A percentile compares a stretch with the other conserved stretches of the same genome.
Evolutionary conservation across 352 stramenopile genomes (phyloP).

Genomic region (Lagenidium sp.): DNA sequence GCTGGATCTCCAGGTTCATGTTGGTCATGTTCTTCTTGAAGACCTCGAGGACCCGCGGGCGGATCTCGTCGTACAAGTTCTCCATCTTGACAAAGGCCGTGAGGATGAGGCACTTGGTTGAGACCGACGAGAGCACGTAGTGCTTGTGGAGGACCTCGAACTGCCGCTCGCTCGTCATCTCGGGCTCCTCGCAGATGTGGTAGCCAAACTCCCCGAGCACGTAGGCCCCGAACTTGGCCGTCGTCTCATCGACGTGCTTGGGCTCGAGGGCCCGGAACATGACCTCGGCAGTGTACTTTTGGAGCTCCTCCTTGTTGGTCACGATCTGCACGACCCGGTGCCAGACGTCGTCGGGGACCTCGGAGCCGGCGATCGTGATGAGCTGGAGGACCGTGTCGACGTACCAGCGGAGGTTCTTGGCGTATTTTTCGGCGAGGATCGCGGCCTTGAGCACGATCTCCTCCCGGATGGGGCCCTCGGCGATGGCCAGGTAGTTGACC

Average conservation of each 20-base stretch:
- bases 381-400: constrained; percentile 98
- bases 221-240: constrained; percentile 93
- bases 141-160: constrained; percentile 97
- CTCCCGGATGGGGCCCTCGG: constrained; percentile 89
- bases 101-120: constrained; percentile 91
- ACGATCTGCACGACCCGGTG: constrained; percentile 99
- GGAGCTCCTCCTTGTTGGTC: constrained; percentile 95
- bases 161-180: constrained; percentile 90
- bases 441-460: constrained; percentile 99
- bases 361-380: constrained; percentile 90
- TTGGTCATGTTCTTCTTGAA: constrained; percentile 92
- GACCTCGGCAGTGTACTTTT: constrained; percentile 32
- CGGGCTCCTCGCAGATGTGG: constrained; percentile 81
- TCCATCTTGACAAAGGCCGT: constrained; percentile 96
- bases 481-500: constrained; percentile 90
- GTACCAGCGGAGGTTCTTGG: constrained; percentile 93
- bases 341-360: constrained; percentile 96
- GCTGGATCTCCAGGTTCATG: constrained; percentile 97
- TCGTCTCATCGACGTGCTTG: constrained; percentile 92
- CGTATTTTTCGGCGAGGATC: constrained; percentile 97
- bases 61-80: constrained; percentile 76
- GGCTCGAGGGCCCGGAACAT: constrained; percentile 93
- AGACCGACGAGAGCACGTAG: constrained; percentile 77
- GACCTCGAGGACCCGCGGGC: constrained; percentile 82
- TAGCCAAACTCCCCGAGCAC: constrained; percentile 98